Evolutionary conservation across 352 stramenopile species (phyloP), one percentile per base, ranked within the genome.

Genomic region (Pseudoperonospora humuli): DNA sequence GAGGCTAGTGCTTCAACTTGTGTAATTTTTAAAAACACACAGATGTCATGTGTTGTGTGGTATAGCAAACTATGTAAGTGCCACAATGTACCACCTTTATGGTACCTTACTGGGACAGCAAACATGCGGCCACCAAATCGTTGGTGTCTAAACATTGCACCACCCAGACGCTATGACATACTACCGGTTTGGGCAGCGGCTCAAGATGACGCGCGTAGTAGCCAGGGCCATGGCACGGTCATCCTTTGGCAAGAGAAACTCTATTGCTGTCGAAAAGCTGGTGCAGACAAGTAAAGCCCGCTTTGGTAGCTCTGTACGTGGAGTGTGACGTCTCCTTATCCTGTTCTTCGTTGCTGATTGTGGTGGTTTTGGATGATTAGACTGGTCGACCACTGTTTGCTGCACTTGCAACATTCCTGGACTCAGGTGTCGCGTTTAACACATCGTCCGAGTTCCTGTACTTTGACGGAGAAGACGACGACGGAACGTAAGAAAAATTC

Each of bases 391-490:
- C 72, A 29, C 45, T 83, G 19, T 63, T 57, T 14, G 66, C 65
- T 18, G 54, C 70, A 23, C 15, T 87, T 26, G 53, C 67, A 5
- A 67, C 68, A 18, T 61, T 62, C 35, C 45, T 85, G 39, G 70
- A 85, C 59, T 73, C 70, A 7, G 61, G 67, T 7, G 42, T 77
- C 28, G 57, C 58, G 35, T 84, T 85, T 50, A 74, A 79, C 54
- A 64, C 64, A 48, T 62, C 70, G 28, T 67, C 53, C 27, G 63
- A 81, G 55, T 87, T 75, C 44, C 60, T 87, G 48, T 87, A 73
- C 66, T 87, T 87, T 49, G 73, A 87, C 57, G 70, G 66, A 25
- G 72, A 87, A 57, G 75, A 87, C 54, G 75, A 87, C 56, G 75
- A 87, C 60, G 75, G 75, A 49, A 87, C 75, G 75, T 87, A 84